phyloP scores from a whole-genome alignment of 192 early-diverging fungal genomes.

The Entomortierella beljakovae region DNA sequence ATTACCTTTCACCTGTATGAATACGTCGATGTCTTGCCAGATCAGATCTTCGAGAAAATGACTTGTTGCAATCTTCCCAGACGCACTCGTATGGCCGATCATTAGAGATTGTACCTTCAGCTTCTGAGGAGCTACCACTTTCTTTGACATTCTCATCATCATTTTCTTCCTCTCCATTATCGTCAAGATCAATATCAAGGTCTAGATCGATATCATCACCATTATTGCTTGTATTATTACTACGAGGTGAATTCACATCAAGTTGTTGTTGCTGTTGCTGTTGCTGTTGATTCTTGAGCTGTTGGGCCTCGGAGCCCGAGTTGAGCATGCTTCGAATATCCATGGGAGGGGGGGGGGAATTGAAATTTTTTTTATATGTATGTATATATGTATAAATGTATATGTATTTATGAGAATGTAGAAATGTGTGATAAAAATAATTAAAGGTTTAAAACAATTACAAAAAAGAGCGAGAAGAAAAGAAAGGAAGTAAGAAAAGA shows the following conservation, averaged over 20 bases:
- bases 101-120: slow-evolving; percentile 47
- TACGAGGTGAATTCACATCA: not conserved
- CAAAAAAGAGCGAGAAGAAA: not conserved
- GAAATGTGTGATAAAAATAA: too few species aligned
- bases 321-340: slow-evolving; percentile 55
- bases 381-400: too few species aligned
- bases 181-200: slow-evolving; percentile 48
- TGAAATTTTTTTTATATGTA: too few species aligned
- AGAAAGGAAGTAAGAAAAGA: not conserved
- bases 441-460: too few species aligned
- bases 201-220: slow-evolving; percentile 47
- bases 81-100: slow-evolving; percentile 64
- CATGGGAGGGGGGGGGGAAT: slow-evolving; percentile 6
- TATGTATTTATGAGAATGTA: too few species aligned
- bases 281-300: slow-evolving; percentile 6
- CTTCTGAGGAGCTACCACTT: slow-evolving; percentile 43
- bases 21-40: slow-evolving; percentile 77
- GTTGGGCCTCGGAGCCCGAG: slow-evolving; percentile 39
- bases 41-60: slow-evolving; percentile 78
- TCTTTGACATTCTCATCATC: slow-evolving; percentile 29
- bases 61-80: slow-evolving; percentile 72
- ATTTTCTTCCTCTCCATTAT: slow-evolving; percentile 14
- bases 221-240: not conserved
- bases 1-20: slow-evolving; percentile 76
- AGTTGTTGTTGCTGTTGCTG: slow-evolving; percentile 8